Conservation (phyloP, 2,329 filamentous ascomycete genomes). For the Diaporthe vexans region DNA sequence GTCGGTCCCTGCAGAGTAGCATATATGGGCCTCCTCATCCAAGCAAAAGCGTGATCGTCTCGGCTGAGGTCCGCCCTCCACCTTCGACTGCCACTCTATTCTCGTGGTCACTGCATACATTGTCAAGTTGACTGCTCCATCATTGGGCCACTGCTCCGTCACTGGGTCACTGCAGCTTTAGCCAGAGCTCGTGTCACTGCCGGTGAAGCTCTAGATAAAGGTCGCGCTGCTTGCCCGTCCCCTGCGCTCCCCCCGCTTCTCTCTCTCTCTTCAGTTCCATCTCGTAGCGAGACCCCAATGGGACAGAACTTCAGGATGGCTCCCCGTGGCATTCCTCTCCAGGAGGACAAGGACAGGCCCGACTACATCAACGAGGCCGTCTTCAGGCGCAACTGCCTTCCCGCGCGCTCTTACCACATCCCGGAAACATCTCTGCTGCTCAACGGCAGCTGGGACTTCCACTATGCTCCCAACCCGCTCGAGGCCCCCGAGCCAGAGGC, state of each 20-base stretch:
- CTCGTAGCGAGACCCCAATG: slow-evolving; percentile 6
- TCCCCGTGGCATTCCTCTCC: slow-evolving; percentile 50
- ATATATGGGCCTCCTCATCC: slow-evolving; percentile 20
- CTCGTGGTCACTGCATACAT: slow-evolving; percentile 6
- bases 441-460: slow-evolving; percentile 71
- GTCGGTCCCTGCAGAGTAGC: slow-evolving; percentile 31
- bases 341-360: slow-evolving; percentile 53
- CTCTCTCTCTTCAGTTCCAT: neutral
- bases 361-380: slow-evolving; percentile 66
- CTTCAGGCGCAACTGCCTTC: slow-evolving; percentile 67
- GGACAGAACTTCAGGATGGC: slow-evolving; percentile 42
- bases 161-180: slow-evolving; percentile 17
- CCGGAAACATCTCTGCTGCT: slow-evolving; percentile 63
- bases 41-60: slow-evolving; percentile 25
- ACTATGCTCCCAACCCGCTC: slow-evolving; percentile 60
- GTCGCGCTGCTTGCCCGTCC: neutral
- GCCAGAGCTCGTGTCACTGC: slow-evolving; percentile 15
- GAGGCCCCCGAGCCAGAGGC: slow-evolving; percentile 58
- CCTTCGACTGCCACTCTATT: neutral
- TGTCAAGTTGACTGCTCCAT: neutral
- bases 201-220: slow-evolving; percentile 4
- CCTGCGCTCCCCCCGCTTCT: neutral
- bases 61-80: slow-evolving; percentile 16
- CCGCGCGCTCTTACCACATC: slow-evolving; percentile 66
- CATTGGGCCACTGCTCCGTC: neutral